Evolutionary conservation across 306 rosid genomes (phyloP), one percentile per base, ranked within the genome.

Genomic region (Elaeagnus macrophylla): DNA sequence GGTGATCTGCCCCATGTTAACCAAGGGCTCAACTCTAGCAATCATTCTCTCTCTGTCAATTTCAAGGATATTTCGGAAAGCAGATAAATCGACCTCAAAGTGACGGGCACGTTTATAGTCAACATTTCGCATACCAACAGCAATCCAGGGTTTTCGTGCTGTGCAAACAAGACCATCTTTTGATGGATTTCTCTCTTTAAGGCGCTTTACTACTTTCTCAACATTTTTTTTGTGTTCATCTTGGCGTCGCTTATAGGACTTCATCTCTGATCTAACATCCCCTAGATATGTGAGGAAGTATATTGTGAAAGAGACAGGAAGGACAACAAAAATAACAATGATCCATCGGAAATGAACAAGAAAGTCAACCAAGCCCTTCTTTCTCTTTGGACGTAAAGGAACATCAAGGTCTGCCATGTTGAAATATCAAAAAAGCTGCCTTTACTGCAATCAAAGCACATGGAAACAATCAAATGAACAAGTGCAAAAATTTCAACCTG

Each of bases 101-200:
- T 91, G 97, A 1, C 97, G 88, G 52, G 97, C 97, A 20, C 97
- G 84, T 78, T 91, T 91, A 56, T 91, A 91, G 76, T 91, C 97
- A 59, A 91, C 96, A 70, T 91, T 91, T 16, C 97, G 74, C 97
- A 86, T 91, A 47, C 97, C 97, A 63, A 91, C 97, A 1, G 97
- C 97, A 55, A 91, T 83, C 86, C 86, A 91, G 2, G 97, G 97
- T 61, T 86, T 91, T 12, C 97, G 84, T 51, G 97, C 97, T 6
- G 97, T 83, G 64, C 97, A 91, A 52, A 91, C 97, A 62, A 91
- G 97, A 54, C 97, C 97, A 58, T 86, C 97, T 71, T 75, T 91
- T 1, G 78, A 62, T 6, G 95, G 85, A 18, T 91, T 78, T 66
- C 97, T 81, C 69, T 86, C 71, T 70, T 84, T 91, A 71, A 91